These are phyloP conservation scores for Penicillium frequentans DNA, from an alignment of 2,329 filamentous ascomycete genomes.

Conservation along the genomic window DNA sequence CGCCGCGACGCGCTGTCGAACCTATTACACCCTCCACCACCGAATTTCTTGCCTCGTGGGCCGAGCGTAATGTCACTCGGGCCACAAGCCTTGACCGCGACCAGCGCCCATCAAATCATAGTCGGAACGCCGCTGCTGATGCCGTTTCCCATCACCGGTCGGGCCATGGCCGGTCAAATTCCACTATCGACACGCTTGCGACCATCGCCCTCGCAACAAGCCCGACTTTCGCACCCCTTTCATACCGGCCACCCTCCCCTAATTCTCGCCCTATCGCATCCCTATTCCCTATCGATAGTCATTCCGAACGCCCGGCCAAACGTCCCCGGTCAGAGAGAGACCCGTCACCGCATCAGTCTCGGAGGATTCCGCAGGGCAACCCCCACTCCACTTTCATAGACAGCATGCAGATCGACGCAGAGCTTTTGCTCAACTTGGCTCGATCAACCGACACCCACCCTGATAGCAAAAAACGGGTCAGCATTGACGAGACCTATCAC, in stretches of 20 bases:
- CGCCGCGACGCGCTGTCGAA: slow-evolving; percentile 48
- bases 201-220: slow-evolving; percentile 53
- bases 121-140: slow-evolving; percentile 21
- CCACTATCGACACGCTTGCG: slow-evolving; percentile 51
- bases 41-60: slow-evolving; percentile 31
- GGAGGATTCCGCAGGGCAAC: slow-evolving; percentile 9
- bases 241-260: slow-evolving; percentile 33
- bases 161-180: slow-evolving; percentile 46
- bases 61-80: slow-evolving; percentile 28
- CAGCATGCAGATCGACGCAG: slow-evolving; percentile 50
- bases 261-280: slow-evolving; percentile 24
- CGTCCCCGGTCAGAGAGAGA: slow-evolving; percentile 60
- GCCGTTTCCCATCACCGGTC: slow-evolving; percentile 28
- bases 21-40: slow-evolving; percentile 43
- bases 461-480: slow-evolving; percentile 28
- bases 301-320: slow-evolving; percentile 56
- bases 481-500: slow-evolving; percentile 32
- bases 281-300: slow-evolving; percentile 31
- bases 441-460: slow-evolving; percentile 38
- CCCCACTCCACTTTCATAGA: slow-evolving; percentile 29
- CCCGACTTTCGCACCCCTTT: slow-evolving; percentile 41
- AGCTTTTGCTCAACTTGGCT: slow-evolving; percentile 48
- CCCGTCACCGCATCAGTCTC: slow-evolving; percentile 42
- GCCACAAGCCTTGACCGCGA: slow-evolving; percentile 27
- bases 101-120: slow-evolving; percentile 20